Conservation (phyloP, 2,329 filamentous ascomycete species). For the Exophiala lecanii-corni region DNA sequence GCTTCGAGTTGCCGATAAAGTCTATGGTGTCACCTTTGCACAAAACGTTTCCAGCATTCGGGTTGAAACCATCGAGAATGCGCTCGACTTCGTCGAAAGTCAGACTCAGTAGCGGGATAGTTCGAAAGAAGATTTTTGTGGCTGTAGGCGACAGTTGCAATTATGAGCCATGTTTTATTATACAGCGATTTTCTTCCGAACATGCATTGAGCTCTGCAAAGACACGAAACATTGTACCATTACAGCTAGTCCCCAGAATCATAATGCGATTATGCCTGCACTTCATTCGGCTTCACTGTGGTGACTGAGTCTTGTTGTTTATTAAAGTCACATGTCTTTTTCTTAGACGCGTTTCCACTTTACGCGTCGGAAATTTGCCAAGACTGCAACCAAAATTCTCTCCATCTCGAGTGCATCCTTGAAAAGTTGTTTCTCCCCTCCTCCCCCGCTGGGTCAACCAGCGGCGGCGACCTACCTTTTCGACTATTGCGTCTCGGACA, state of each 20-base stretch:
- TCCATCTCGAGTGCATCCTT: slow-evolving; percentile 1
- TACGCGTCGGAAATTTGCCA: slow-evolving; percentile 5
- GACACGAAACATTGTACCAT: too few relatives aligned
- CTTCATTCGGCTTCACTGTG: too few relatives aligned
- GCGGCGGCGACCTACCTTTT: slow-evolving; percentile 21
- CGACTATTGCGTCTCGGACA: too few relatives aligned
- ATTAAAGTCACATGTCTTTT: too few relatives aligned
- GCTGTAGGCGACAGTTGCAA: not conserved
- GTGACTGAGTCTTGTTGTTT: too few relatives aligned
- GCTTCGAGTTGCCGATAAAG: slow-evolving; percentile 90
- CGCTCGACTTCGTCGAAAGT: slow-evolving; percentile 89
- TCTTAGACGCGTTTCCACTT: too few relatives aligned
- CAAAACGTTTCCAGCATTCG: slow-evolving; percentile 95
- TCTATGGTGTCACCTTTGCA: slow-evolving; percentile 86
- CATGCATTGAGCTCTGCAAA: too few relatives aligned
- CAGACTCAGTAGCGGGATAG: slow-evolving; percentile 54
- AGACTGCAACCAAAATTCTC: slow-evolving; percentile 1
- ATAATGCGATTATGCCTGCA: too few relatives aligned
- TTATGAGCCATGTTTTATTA: not conserved
- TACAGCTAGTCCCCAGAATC: too few relatives aligned
- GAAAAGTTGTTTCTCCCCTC: slow-evolving; percentile 8
- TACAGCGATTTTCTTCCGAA: too few relatives aligned
- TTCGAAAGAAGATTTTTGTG: not conserved
- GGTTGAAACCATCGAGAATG: slow-evolving; percentile 80
- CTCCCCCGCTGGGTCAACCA: slow-evolving; percentile 28